A percentile compares a stretch with the other conserved stretches of the same genome.
phyloP scores from a whole-genome alignment of 306 rosid genomes.

The Quercus aquifolioides region DNA sequence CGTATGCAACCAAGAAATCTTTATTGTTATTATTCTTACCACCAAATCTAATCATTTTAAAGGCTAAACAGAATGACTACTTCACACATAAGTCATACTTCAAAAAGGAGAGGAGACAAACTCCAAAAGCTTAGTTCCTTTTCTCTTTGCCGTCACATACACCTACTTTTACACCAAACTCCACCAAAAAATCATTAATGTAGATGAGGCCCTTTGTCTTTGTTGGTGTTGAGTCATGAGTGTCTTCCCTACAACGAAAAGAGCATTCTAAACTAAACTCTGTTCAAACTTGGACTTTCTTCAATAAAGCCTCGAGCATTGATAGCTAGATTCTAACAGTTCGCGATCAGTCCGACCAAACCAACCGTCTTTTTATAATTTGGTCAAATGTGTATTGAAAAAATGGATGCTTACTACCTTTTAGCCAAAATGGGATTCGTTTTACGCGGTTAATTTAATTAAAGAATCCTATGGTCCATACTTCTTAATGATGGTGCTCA shows the following conservation, averaged over 20 bases:
- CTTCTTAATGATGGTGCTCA: not conserved
- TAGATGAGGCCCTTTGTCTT: not conserved
- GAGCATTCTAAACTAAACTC: not conserved
- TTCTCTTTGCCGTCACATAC: conserved; percentile 44
- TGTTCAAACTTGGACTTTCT: conserved; percentile 16
- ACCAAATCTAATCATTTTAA: conserved; percentile 3
- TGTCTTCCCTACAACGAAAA: conserved; percentile 15
- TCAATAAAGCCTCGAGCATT: not conserved
- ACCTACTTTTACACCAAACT: conserved; percentile 42
- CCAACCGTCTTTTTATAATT: conserved; percentile 39
- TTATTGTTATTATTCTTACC: not conserved
- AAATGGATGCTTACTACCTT: conserved; percentile 35
- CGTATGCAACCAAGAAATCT: not conserved
- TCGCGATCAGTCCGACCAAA: conserved; percentile 44
- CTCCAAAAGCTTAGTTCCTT: conserved; percentile 12
- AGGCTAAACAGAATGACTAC: not conserved
- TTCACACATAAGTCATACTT: conserved; percentile 18
- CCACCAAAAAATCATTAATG: conserved; percentile 17
- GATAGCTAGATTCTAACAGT: not conserved
- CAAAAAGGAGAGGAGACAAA: conserved; percentile 21
- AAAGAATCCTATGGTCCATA: conserved; percentile 25
- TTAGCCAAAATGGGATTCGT: conserved; percentile 15
- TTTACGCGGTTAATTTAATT: not conserved
- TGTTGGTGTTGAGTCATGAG: not conserved
- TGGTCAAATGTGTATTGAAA: conserved; percentile 59